Evolutionary conservation across 164 flowering plant species (phyloP), one percentile per base, ranked within the genome.

Genomic region (Taxillus chinensis): DNA sequence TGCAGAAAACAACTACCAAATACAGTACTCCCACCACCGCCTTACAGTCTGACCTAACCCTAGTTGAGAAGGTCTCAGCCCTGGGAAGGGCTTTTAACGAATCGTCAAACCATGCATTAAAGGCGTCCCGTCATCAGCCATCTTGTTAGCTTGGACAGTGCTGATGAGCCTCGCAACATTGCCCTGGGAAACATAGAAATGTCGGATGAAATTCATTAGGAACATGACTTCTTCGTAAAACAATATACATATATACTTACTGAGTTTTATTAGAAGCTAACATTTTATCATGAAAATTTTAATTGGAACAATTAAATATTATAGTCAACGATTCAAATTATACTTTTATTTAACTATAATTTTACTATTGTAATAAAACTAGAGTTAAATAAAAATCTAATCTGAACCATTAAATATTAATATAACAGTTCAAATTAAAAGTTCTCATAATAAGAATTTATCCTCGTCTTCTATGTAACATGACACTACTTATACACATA

Each of bases 141-240:
- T 58, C 81, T 79, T 92, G 83, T 82, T 92, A 0, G 91, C 85
- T 67, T 80, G 86, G 63, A 89, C 83, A 45, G 95, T 87, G 74
- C 68, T 82, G 57, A 87, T 82, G 5, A 87, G 84, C 72, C 69
- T 79, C 56, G 90, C 67, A 66, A 87, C 58, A 62, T 90, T 92
- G 9, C 72, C 91, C 98, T 92, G 80, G 41, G 69, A 68, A 62
- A 45, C 37, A 27, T 2, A 70, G 41, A 37, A 65, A 8, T 7
- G 9, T 48, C 8, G 2, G 16, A 60, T 14, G 17, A 37, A 46
- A 41, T 45, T 4, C 12, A 15, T 4, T 16, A 3, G 16, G 37
- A 45, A 45, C 39, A 45, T 27, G 7, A 42, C 17, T 14, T 5
- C 4, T 45, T n/a, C 0, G 42, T 3, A 37, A n/a, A 9, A 7